phyloP scores from a whole-genome alignment of 1,139 yeast species.

The Komagataea norvegica region DNA sequence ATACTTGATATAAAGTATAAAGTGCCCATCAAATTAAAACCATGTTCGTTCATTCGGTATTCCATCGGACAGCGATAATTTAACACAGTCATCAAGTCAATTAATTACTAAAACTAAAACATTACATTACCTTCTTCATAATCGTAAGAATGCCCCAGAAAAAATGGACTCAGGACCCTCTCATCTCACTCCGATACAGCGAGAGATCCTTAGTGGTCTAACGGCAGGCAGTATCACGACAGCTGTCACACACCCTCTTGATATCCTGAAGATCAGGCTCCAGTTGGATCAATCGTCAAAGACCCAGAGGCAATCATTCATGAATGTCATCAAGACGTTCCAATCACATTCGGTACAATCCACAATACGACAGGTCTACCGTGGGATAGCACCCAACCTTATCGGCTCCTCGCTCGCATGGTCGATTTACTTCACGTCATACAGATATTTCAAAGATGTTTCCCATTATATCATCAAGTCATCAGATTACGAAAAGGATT shows the following conservation, averaged over 20 bases:
- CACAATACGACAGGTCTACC: constrained; percentile 43
- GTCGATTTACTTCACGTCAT: constrained; percentile 79
- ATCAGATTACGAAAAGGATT: constrained; percentile 25
- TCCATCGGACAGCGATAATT: no score
- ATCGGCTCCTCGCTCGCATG: constrained; percentile 84
- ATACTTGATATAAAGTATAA: no score
- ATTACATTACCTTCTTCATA: no score
- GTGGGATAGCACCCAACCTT: constrained; percentile 79
- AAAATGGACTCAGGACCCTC: no score
- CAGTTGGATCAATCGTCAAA: constrained; percentile 39
- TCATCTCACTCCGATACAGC: constrained; percentile 29
- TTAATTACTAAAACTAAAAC: no score
- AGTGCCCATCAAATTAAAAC: no score
- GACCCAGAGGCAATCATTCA: constrained; percentile 20
- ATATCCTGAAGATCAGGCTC: constrained; percentile 73
- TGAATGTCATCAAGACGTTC: constrained; percentile 11
- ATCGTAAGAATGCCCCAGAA: no score
- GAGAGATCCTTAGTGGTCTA: constrained; percentile 70
- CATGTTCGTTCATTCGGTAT: no score
- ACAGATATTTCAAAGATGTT: constrained; percentile 50
- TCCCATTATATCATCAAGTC: constrained; percentile 20
- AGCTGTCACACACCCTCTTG: constrained; percentile 80
- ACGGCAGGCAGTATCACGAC: constrained; percentile 83
- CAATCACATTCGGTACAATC: constrained; percentile 2
- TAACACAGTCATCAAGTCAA: no score